These are phyloP conservation scores for Geranium brycei DNA, from an alignment of 345 rosid species.

Conservation along the genomic window DNA sequence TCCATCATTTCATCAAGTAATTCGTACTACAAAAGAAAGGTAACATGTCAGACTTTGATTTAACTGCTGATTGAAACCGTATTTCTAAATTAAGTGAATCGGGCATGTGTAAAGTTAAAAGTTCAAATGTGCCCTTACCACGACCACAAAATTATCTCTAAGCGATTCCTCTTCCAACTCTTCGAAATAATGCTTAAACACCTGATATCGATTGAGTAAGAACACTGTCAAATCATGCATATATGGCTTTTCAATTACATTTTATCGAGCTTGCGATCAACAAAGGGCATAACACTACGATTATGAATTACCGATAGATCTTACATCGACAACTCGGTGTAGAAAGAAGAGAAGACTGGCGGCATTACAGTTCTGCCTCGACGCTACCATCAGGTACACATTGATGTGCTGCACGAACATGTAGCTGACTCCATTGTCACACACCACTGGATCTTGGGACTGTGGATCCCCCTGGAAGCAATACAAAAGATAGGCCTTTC, in stretches of 20 bases:
- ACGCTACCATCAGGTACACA: slow-evolving; percentile 76
- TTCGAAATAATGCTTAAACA: slow-evolving; percentile 95
- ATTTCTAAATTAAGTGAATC: background rate
- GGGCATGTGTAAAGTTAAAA: background rate
- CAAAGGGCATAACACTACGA: background rate
- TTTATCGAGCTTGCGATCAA: background rate
- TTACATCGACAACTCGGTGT: slow-evolving; percentile 88
- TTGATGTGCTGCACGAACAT: slow-evolving; percentile 92
- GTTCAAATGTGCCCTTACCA: slow-evolving; percentile 36
- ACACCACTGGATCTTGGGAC: slow-evolving; percentile 93
- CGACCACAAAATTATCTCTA: slow-evolving; percentile 95
- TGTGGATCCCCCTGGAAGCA: slow-evolving; percentile 75
- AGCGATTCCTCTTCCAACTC: slow-evolving; percentile 93
- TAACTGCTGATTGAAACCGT: background rate
- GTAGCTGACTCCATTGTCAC: slow-evolving; percentile 85
- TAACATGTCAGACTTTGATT: background rate
- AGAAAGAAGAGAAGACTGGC: slow-evolving; percentile 82
- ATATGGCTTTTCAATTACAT: background rate
- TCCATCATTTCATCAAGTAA: slow-evolving; percentile 99
- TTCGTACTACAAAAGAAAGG: slow-evolving; percentile 58
- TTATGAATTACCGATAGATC: slow-evolving; percentile 12
- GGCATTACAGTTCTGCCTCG: slow-evolving; percentile 94
- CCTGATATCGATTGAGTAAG: slow-evolving; percentile 21
- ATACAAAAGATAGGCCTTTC: background rate
- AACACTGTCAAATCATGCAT: background rate